phyloP scores from a whole-genome alignment of 2,329 filamentous ascomycete genomes.

The Albophoma yamanashiensis region DNA sequence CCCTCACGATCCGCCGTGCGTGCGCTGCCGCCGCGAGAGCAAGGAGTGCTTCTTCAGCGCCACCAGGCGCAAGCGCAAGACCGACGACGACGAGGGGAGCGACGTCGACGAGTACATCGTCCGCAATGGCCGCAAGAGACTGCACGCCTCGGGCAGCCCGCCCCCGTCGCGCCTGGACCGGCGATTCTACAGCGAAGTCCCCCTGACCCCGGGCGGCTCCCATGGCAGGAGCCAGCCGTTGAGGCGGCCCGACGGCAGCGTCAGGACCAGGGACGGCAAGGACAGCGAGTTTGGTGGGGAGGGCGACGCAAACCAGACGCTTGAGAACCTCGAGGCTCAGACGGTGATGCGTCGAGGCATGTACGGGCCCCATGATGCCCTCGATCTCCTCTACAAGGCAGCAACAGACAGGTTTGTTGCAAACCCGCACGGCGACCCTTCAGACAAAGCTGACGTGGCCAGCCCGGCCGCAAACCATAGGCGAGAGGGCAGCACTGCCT shows the following conservation, averaged over 20 bases:
- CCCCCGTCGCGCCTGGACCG: slow-evolving; percentile 28
- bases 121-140: slow-evolving; percentile 63
- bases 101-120: slow-evolving; percentile 56
- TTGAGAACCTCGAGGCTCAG: slow-evolving; percentile 56
- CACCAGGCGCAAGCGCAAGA: slow-evolving; percentile 84
- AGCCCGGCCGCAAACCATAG: slow-evolving; percentile 16
- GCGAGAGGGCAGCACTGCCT: slow-evolving; percentile 18
- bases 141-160: slow-evolving; percentile 36
- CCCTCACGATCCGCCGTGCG: slow-evolving; percentile 86
- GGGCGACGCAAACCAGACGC: slow-evolving; percentile 48
- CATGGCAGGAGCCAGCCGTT: slow-evolving; percentile 56
- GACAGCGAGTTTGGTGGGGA: slow-evolving; percentile 26
- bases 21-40: slow-evolving; percentile 84
- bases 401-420: slow-evolving; percentile 50
- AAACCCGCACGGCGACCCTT: slow-evolving; percentile 6
- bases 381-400: slow-evolving; percentile 85
- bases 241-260: slow-evolving; percentile 42
- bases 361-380: slow-evolving; percentile 84
- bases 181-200: slow-evolving; percentile 39
- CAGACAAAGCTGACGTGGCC: slow-evolving; percentile 5
- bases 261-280: slow-evolving; percentile 12
- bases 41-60: slow-evolving; percentile 97
- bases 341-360: slow-evolving; percentile 60
- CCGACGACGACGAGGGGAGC: slow-evolving; percentile 42
- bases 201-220: slow-evolving; percentile 54